Evolutionary conservation across 1,284 basidiomycete species (phyloP).

Genomic region (Puccinia brachypodii): DNA sequence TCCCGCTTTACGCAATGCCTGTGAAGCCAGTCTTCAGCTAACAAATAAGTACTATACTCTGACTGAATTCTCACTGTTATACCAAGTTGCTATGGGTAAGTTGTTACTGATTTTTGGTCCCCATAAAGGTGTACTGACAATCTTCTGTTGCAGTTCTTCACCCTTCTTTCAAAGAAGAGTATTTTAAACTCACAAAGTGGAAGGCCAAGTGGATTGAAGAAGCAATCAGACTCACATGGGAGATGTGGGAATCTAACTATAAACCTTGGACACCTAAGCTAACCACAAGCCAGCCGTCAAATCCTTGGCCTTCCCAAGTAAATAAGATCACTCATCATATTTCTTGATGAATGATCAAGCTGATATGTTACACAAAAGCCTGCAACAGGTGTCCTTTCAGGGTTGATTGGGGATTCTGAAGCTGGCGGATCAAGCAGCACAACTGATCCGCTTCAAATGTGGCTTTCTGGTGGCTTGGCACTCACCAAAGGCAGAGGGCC

Average conservation of each 20-base stretch:
- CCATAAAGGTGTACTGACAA: no score
- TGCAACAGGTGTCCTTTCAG: background rate
- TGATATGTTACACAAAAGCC: background rate
- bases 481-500: background rate
- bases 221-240: background rate
- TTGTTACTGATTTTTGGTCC: no score
- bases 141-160: background rate
- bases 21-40: no score
- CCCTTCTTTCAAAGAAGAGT: background rate
- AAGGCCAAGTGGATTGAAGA: background rate
- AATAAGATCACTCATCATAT: background rate
- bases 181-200: background rate
- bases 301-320: background rate
- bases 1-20: no score
- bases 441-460: background rate
- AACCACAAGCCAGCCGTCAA: background rate
- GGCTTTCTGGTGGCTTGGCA: background rate
- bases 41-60: no score
- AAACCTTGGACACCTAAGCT: background rate
- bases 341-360: background rate
- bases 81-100: no score
- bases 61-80: no score
- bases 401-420: background rate
- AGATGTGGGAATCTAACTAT: constrained; percentile 9
- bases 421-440: background rate